A percentile compares a stretch with the other conserved stretches of the same genome.
Evolutionary conservation across 768 basidiomycete genomes (phyloP).

Genomic region (Boletellus ananas): DNA sequence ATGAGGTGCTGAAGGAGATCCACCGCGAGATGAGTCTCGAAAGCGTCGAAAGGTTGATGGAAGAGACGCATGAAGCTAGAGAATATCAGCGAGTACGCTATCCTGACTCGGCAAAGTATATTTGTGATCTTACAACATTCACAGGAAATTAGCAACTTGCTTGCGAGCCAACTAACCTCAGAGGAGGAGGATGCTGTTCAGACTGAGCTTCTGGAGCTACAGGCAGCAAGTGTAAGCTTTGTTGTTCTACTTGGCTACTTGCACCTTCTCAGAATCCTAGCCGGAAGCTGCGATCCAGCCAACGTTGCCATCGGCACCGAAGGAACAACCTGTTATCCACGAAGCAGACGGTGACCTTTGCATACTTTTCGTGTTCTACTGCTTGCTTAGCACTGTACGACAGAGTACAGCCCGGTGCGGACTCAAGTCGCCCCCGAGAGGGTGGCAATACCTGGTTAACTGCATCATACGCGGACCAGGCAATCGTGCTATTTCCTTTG

Average conservation of each 20-base stretch:
- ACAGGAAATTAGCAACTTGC: constrained; percentile 89
- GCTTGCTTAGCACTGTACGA: constrained; percentile 1
- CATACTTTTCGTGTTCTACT: not conserved
- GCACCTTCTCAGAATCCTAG: constrained; percentile 21
- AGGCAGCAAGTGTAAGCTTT: constrained; percentile 55
- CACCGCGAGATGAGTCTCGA: constrained; percentile 93
- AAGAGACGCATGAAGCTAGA: constrained; percentile 88
- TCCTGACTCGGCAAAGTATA: not conserved
- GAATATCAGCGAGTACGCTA: constrained; percentile 79
- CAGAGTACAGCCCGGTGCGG: constrained; percentile 3
- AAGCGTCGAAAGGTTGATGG: constrained; percentile 89
- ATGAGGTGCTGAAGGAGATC: constrained; percentile 87
- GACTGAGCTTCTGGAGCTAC: constrained; percentile 67
- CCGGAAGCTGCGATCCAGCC: constrained; percentile 28
- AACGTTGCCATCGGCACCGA: constrained; percentile 55
- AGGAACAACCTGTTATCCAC: constrained; percentile 35
- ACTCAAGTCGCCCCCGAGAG: constrained; percentile 3
- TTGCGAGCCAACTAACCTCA: constrained; percentile 73
- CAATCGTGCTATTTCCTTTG: not conserved
- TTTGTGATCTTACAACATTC: not conserved
- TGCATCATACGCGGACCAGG: not conserved
- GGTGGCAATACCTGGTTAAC: constrained; percentile 24
- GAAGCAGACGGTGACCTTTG: constrained; percentile 31
- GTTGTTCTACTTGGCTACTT: not conserved
- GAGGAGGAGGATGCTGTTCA: constrained; percentile 97